Base-by-base conservation (phyloP, 1,139 yeast species). In the Debaryomyces udenii region DNA sequence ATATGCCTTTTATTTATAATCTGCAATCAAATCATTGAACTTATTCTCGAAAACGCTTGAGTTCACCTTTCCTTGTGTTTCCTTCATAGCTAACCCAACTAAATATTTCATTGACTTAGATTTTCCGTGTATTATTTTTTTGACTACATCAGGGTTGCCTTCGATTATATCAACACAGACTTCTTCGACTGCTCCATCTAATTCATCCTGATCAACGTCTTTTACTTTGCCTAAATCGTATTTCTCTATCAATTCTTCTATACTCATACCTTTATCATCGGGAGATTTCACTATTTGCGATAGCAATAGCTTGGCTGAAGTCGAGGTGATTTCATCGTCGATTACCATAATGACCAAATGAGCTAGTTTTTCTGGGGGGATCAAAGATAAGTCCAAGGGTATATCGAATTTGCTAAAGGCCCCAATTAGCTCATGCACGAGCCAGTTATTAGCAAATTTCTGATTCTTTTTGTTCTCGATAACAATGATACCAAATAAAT, bases 41-140 rank as follows among this genome's bases (percentile, higher is more conserved):
- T 62, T 66, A 11, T 55, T 48, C 43, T 74, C 76, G 42, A 83
- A 70, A n/a, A 62, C 58, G 3, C 64, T 62, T 1, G 89, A 77
- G 31, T 74, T 68, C 4, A 83, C 73, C 50, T 75, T 80, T 2
- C 96, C 96, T 47, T 81, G 83, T 2, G 88, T 77, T 44, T 74
- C 68, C 50, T 81, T 78, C 96, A 94, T 89, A 11, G 90, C 96
- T 56, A 80, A 80, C 0, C 98, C 99, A 3, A 93, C 75, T 43
- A 93, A 67, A 54, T 73, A 90, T 54, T 90, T 87, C 22, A 91
- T 59, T 13, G 90, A 79, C 34, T 77, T 78, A 47, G 76, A 78
- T 42, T 84, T 84, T 0, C 90, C 90, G 0, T 68, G 58, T 26
- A 64, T 59, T 14, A 86, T 75, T 38, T 80, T 79, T 4, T 67